Conservation (phyloP, 169 alveolate genomes). For the Besnoitia besnoiti region DNA sequence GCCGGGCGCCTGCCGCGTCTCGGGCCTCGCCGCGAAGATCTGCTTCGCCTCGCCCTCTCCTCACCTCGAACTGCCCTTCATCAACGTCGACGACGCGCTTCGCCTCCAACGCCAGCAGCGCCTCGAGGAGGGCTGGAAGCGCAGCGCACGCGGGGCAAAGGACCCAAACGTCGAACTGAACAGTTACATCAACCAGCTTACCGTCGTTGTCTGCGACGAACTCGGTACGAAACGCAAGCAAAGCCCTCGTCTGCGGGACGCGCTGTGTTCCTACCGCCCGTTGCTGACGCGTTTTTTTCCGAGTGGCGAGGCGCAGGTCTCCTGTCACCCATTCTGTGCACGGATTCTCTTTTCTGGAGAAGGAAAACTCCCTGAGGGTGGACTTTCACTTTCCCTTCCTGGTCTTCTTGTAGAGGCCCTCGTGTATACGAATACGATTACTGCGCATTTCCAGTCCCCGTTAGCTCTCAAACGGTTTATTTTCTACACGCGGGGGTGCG, state of each 20-base stretch:
- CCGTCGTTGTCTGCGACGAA: slow-evolving; percentile 44
- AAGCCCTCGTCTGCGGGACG: too few species aligned
- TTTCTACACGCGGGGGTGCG: too few species aligned
- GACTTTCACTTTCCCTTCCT: too few species aligned
- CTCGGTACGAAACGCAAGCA: neutral
- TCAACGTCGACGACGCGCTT: slow-evolving; percentile 11
- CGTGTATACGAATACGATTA: too few species aligned
- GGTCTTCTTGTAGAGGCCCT: too few species aligned
- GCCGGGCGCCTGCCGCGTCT: slow-evolving; percentile 70
- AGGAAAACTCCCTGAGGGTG: too few species aligned
- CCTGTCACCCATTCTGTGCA: too few species aligned
- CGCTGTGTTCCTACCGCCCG: neutral
- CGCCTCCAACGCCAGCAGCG: neutral
- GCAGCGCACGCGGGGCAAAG: neutral
- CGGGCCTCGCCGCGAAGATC: slow-evolving; percentile 68
- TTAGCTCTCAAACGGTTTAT: too few species aligned
- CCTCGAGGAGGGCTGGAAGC: neutral
- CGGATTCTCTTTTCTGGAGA: too few species aligned
- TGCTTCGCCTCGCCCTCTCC: slow-evolving; percentile 75
- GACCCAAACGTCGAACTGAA: neutral
- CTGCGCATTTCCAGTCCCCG: too few species aligned
- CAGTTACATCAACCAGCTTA: slow-evolving; percentile 22
- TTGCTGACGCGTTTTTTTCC: neutral
- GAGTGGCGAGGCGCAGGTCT: neutral
- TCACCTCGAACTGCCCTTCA: neutral